Base-by-base conservation (phyloP, 1,139 yeast genomes). In the Kodamaea derodonti region DNA sequence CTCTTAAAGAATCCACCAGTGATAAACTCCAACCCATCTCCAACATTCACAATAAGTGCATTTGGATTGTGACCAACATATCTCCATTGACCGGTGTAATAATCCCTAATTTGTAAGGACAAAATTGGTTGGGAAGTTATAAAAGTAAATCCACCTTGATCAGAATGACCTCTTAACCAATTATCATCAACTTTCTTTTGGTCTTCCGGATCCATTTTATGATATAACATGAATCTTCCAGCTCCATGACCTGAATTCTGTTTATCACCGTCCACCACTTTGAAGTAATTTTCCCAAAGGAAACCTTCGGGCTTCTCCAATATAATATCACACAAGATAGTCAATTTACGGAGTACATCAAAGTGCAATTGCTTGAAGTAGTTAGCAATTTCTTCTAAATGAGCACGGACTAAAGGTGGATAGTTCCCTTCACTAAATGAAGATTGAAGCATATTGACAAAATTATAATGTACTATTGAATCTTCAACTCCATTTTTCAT, bases 401-500 rank as follows among this genome's bases (percentile, higher is more conserved):
- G 52, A 2, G 50, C 54, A 26, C 48, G 41, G 2, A 48, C 56
- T 4, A 57, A 30, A 20, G 52, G 56, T 0, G 63, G 63, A 36
- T 54, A 49, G 26, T 47, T 45, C 27, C 49, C 49, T 20, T 22
- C 31, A 14, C 40, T 36, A 35, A 57, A 53, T 10, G 31, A 32
- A 4, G 52, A 40, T 20, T 58, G 63, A 30, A 46, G 48, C 50
- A 56, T 47, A 15, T 52, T 40, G 17, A 51, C 43, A 35, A 58
- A 56, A 33, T 58, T 58, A 42, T 57, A 58, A 35, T 52, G 58
- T 6, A 48, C 58, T 32, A 58, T 58, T 5, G 56, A 46, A 38
- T 58, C 63, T 29, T 47, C 50, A 4, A 57, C 62, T 2, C 61
- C 60, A 34, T 57, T 54, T 35, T 55, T 48, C 62, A 58, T 56